Base-by-base conservation (phyloP, 495 filamentous ascomycete genomes). In the Penicillium daleae region DNA sequence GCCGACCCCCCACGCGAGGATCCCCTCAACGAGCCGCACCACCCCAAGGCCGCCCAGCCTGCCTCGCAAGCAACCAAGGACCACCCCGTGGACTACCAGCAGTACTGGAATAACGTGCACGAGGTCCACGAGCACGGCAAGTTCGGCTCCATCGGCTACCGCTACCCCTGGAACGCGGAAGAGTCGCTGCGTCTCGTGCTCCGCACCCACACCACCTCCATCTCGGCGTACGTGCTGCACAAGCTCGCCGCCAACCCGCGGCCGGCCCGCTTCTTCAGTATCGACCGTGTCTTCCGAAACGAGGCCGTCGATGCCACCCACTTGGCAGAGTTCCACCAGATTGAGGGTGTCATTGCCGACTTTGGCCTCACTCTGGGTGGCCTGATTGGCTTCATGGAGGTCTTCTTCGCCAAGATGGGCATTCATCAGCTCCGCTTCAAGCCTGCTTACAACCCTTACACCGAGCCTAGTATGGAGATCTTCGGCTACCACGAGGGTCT, bases 361-460 rank as follows among this genome's bases (percentile, higher is more conserved):
- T 97, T 93, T 69, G 88, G 87, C 22, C 79, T 99, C 46, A 93
- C 93, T 8, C 83, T 99, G 13, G 95, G 94, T 64, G 94, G 93
- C 29, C 80, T 97, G 65, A 97, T 97, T 80, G 90, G 91, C 63
- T 98, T 99, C 82, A 96, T 99, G 87, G 87, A 93, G 67, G 87
- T 92, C 65, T 99, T 99, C 86, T 99, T 97, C 76, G 82, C 78
- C 29, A 96, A 96, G 80, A 96, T 99, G 90, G 94, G 94, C 60
- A 89, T 99, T 56, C 85, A 91, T 57, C 83, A 90, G 62, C 80
- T 97, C 61, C 87, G 90, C 61, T 97, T 96, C 87, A 97, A 97
- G 82, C 93, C 93, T 2, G 93, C 93, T n/a, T 98, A 99, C 76
- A 96, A 97, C 76, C 91, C 92, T 0, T 96, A 99, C 81, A 98